These are phyloP conservation scores for Citrullus mucosospermus DNA, from an alignment of 306 rosid species.

Conservation along the genomic window DNA sequence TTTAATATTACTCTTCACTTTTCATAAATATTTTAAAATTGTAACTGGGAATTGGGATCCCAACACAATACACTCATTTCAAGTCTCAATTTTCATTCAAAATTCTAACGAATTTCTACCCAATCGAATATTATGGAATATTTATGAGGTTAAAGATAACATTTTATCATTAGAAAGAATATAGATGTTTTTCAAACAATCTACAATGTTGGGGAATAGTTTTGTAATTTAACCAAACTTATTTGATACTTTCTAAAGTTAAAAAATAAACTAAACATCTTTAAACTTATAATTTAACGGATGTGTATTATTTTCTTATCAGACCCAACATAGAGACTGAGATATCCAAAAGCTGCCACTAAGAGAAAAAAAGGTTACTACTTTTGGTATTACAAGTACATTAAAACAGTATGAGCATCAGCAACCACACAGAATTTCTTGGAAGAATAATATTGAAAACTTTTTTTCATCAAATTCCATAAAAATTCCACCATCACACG, in stretches of 20 bases:
- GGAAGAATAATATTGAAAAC: not conserved
- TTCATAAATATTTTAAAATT: too few relatives aligned
- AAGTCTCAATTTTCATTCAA: not conserved
- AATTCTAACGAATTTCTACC: too few relatives aligned
- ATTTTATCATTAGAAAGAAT: too few relatives aligned
- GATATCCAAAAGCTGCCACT: conserved; percentile 4
- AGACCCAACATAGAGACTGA: not conserved
- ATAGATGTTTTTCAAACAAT: too few relatives aligned
- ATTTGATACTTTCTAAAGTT: too few relatives aligned
- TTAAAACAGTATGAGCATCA: not conserved
- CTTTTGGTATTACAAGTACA: conserved; percentile 4
- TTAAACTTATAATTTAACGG: not conserved
- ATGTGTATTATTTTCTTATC: not conserved
- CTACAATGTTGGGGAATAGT: too few relatives aligned
- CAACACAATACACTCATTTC: too few relatives aligned
- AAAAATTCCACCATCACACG: not conserved
- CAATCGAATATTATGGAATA: too few relatives aligned
- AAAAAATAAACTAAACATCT: not conserved
- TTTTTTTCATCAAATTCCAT: not conserved
- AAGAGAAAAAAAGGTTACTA: not conserved
- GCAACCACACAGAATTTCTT: not conserved
- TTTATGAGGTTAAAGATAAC: too few relatives aligned
- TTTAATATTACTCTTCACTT: too few relatives aligned
- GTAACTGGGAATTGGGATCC: too few relatives aligned
- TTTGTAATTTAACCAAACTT: not conserved